Evolutionary conservation across 176 grass and related monocot genomes (phyloP), one percentile per base, ranked within the genome.

Genomic region (Phragmites australis): DNA sequence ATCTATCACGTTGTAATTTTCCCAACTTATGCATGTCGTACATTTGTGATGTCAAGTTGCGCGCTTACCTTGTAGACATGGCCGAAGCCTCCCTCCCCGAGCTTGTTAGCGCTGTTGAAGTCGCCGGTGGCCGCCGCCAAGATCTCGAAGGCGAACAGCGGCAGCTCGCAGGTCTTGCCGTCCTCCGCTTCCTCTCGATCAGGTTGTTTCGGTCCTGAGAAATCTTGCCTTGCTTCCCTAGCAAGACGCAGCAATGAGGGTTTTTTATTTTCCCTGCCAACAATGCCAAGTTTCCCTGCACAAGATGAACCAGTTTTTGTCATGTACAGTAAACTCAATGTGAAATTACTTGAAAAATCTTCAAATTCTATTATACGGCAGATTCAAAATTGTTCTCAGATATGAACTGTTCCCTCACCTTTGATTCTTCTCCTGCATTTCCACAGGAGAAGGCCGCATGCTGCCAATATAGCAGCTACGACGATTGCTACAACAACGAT

Each of bases 11-110:
- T 8, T 37, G 15, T 21, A 4, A 11, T 66, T 42, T 2, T n/a
- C 22, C 9, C n/a, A n/a, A n/a, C 44, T 45, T 45, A 45, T 47
- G 16, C 2, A 1, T 64, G 12, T 5, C 17, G 46, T 43, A 19
- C 2, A 46, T 60, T 47, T 60, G 12, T 22, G 52, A 2, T 9
- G 4, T 40, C 51, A 29, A 53, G 8, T 2, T 55, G 34, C 7
- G n/a, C 9, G 6, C 6, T 5, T 46, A 91, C 92, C 94, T 97
- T 97, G 90, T 94, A 97, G 32, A 97, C 94, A 6, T 68, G 81
- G 31, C 94, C 94, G 70, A 97, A 97, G 18, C 94, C 94, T 55
- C 94, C 94, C 80, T 94, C 83, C 14, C 94, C 94, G 25, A 97
- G 92, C 74, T 90, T 90, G 87, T 90, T 97, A 46, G 40, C 65